phyloP scores from a whole-genome alignment of 768 basidiomycete species.

The Cystofilobasidium ferigula region DNA sequence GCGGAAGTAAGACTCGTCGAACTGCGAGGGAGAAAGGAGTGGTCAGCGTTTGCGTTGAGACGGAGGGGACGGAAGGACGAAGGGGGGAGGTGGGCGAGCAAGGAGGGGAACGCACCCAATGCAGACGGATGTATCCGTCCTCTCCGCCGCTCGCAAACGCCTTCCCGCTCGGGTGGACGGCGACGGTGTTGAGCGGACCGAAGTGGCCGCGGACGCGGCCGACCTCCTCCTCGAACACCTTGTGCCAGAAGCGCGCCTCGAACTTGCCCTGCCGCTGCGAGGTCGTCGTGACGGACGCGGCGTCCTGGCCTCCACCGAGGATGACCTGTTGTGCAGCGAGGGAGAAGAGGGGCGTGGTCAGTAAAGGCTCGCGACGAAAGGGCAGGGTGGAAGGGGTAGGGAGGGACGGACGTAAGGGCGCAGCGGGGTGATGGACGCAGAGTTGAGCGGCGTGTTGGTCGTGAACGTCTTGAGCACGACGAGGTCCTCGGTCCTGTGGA shows the following conservation, averaged over 20 bases:
- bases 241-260: conserved; percentile 97
- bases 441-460: conserved; percentile 91
- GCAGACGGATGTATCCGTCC: conserved; percentile 60
- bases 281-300: conserved; percentile 93
- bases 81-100: background rate
- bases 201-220: conserved; percentile 74
- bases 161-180: conserved; percentile 78
- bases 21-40: conserved; percentile 45
- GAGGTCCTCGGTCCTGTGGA: conserved; percentile 81
- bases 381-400: background rate
- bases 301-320: conserved; percentile 93
- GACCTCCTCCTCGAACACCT: conserved; percentile 89
- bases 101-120: conserved; percentile 32
- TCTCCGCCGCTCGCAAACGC: conserved; percentile 90
- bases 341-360: background rate
- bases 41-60: conserved; percentile 26
- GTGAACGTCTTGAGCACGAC: conserved; percentile 83
- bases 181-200: conserved; percentile 53
- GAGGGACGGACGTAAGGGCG: conserved; percentile 60
- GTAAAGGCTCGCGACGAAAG: background rate
- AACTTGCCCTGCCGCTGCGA: conserved; percentile 90
- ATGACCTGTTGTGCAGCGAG: conserved; percentile 49
- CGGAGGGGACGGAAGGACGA: background rate
- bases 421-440: conserved; percentile 70
- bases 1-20: conserved; percentile 88